phyloP scores from a whole-genome alignment of 257 asterid species.

The Forsythia suspensa region DNA sequence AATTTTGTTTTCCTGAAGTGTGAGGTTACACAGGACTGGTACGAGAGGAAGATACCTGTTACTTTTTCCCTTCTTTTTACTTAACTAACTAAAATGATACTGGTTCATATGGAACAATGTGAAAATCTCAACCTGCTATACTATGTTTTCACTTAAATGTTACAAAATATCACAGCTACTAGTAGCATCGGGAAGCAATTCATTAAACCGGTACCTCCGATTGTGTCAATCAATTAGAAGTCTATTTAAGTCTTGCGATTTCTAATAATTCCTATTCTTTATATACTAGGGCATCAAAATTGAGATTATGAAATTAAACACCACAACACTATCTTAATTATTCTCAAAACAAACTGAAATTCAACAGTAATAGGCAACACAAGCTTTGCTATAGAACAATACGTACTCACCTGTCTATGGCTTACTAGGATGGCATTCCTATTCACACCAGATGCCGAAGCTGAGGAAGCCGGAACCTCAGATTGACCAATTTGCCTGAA shows the following conservation, averaged over 20 bases:
- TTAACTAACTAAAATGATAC: neutral
- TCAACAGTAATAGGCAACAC: neutral
- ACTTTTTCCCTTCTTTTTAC: neutral
- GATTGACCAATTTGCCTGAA: conserved; percentile 43
- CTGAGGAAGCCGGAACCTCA: conserved; percentile 56
- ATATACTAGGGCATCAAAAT: neutral
- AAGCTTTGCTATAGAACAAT: neutral
- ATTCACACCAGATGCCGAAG: conserved; percentile 51
- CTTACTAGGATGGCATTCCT: conserved; percentile 90
- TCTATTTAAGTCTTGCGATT: neutral
- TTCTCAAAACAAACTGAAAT: no score
- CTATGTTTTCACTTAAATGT: neutral
- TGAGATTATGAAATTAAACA: neutral
- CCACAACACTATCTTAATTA: neutral
- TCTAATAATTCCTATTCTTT: neutral
- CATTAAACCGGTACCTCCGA: neutral
- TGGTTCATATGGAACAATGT: neutral
- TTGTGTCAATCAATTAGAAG: neutral
- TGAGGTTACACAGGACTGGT: neutral
- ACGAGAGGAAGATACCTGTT: neutral
- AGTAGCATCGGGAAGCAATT: neutral
- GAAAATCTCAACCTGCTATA: neutral
- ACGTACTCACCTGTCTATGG: conserved; percentile 77
- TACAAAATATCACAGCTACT: neutral
- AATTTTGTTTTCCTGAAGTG: neutral